Evolutionary conservation across 2,329 filamentous ascomycete species (phyloP).

Genomic region (Fusarium citri): DNA sequence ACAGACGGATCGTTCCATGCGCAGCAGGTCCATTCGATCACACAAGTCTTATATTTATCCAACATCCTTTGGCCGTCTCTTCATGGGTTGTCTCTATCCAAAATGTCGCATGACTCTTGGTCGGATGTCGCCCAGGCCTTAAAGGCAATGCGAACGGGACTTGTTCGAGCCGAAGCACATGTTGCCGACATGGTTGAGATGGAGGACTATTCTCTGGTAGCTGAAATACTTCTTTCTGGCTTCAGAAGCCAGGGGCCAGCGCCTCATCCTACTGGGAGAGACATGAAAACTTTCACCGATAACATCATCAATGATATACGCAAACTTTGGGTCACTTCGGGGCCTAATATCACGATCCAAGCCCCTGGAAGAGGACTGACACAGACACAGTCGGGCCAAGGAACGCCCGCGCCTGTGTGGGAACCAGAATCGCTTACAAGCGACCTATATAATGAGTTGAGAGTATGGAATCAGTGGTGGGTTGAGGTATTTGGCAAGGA

Average conservation of each 20-base stretch:
- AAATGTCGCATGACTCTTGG: conserved; percentile 30
- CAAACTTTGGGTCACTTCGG: conserved; percentile 57
- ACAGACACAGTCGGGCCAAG: conserved; percentile 53
- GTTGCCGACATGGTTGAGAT: conserved; percentile 35
- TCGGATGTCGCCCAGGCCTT: conserved; percentile 32
- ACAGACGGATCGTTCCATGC: conserved; percentile 32
- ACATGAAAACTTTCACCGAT: conserved; percentile 55
- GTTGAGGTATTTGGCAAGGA: conserved; percentile 32
- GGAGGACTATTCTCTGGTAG: conserved; percentile 27
- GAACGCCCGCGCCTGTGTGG: conserved; percentile 51
- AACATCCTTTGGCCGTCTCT: conserved; percentile 51
- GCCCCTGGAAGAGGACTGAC: conserved; percentile 51
- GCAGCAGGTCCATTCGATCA: conserved; percentile 46
- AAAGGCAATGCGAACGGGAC: conserved; percentile 26
- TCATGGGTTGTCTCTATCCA: conserved; percentile 33
- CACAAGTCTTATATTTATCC: conserved; percentile 45
- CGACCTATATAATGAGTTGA: conserved; percentile 48
- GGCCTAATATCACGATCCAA: conserved; percentile 53
- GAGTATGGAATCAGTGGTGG: conserved; percentile 53
- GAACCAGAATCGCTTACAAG: conserved; percentile 45
- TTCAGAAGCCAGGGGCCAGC: conserved; percentile 13
- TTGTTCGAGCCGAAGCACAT: conserved; percentile 34
- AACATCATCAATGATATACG: conserved; percentile 59
- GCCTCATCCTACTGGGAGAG: conserved; percentile 35
- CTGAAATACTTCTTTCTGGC: conserved; percentile 41